Evolutionary conservation across 306 rosid genomes (phyloP).

Genomic region (Alnus rubra): DNA sequence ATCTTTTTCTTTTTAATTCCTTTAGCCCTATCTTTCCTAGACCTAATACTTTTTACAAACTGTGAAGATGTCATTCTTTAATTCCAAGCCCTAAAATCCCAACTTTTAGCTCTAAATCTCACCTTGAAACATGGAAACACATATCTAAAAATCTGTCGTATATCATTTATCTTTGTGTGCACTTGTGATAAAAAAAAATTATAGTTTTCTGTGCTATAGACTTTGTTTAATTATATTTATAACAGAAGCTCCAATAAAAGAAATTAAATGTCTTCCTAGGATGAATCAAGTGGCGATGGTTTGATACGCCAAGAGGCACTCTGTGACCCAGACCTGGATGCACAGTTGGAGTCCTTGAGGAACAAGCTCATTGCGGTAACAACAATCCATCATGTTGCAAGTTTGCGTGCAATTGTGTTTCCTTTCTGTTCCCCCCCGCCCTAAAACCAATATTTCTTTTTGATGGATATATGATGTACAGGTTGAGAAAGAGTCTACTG

Average conservation of each 20-base stretch:
- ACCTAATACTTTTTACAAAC: neutral
- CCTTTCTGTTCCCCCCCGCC: neutral
- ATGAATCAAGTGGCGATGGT: constrained; percentile 36
- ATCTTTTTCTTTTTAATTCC: neutral
- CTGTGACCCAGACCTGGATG: constrained; percentile 55
- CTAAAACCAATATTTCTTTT: neutral
- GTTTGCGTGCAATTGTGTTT: constrained; percentile 10
- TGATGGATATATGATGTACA: constrained; percentile 30
- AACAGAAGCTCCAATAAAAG: neutral
- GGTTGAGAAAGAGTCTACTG: constrained; percentile 69
- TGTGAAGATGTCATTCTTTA: neutral
- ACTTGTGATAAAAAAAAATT: neutral
- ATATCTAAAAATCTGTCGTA: constrained; percentile 5
- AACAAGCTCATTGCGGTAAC: constrained; percentile 53
- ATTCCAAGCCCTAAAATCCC: neutral
- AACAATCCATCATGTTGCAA: constrained; percentile 7
- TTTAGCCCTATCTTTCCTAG: neutral
- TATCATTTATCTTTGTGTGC: neutral
- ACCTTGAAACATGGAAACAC: neutral
- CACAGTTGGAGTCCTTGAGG: constrained; percentile 65
- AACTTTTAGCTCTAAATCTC: neutral
- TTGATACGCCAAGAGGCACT: constrained; percentile 28
- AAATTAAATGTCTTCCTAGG: constrained; percentile 42
- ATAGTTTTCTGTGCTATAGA: neutral
- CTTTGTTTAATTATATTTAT: neutral